These are phyloP conservation scores for Ceratorhiza oryzae-sativae DNA, from an alignment of 1,284 basidiomycete species.

Conservation along the genomic window DNA sequence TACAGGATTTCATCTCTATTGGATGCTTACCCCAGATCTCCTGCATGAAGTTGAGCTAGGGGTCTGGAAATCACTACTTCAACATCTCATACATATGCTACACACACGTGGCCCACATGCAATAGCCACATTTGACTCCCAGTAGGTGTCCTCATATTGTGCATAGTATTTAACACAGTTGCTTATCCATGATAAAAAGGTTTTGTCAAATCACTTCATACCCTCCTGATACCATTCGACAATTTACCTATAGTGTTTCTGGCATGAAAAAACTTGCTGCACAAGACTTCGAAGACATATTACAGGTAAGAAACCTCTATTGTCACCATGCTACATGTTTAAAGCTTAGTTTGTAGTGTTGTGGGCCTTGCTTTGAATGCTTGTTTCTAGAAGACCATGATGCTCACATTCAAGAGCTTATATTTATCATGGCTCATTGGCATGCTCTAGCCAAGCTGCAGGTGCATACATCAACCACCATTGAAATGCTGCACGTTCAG, in stretches of 20 bases:
- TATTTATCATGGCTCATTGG: conserved; percentile 47
- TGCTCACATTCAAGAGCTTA: conserved; percentile 42
- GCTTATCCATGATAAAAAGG: not conserved
- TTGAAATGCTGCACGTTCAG: conserved; percentile 41
- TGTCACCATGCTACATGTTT: not conserved
- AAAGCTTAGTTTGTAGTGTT: conserved; percentile 43
- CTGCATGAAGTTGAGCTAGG: conserved; percentile 49
- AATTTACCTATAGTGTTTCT: conserved; percentile 13
- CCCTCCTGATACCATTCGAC: conserved; percentile 17
- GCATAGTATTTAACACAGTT: too few relatives aligned
- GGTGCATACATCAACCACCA: conserved; percentile 47
- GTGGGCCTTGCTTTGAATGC: conserved; percentile 49
- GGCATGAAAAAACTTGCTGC: conserved; percentile 30
- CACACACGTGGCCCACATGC: conserved; percentile 27
- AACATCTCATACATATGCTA: conserved; percentile 46
- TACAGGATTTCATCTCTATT: conserved; percentile 13
- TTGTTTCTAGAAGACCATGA: conserved; percentile 46
- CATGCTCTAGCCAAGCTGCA: conserved; percentile 50
- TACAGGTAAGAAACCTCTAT: conserved; percentile 45
- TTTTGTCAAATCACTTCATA: conserved; percentile 20
- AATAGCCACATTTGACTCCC: not conserved
- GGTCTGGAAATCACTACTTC: conserved; percentile 46
- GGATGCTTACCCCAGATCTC: conserved; percentile 45
- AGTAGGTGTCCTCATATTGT: conserved; percentile 7
- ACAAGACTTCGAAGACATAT: conserved; percentile 45